These are phyloP conservation scores for Fusarium sterilihyphosum DNA, from an alignment of 2,329 filamentous ascomycete genomes.

Conservation along the genomic window DNA sequence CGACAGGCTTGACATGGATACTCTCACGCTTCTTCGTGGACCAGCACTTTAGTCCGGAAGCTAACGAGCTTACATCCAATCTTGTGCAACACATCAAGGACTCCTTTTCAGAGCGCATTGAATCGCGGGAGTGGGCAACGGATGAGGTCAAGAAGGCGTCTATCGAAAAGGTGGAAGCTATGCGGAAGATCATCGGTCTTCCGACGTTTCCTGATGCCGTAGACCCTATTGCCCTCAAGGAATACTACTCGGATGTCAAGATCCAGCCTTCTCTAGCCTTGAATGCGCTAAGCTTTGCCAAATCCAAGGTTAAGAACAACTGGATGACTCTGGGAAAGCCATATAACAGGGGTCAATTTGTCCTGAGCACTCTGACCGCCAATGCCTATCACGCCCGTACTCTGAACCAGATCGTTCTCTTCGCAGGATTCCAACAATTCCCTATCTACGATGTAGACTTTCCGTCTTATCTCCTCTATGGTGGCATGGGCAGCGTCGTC, in stretches of 20 bases:
- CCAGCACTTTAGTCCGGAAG: constrained; percentile 72
- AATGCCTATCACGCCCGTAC: constrained; percentile 73
- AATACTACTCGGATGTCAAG: constrained; percentile 65
- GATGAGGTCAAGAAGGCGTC: constrained; percentile 67
- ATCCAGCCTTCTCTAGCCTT: constrained; percentile 65
- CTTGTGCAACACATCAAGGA: constrained; percentile 77
- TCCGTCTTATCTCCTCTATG: constrained; percentile 73
- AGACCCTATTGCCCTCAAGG: constrained; percentile 63
- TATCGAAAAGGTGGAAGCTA: constrained; percentile 72
- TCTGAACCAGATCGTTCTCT: constrained; percentile 74
- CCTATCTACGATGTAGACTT: constrained; percentile 71
- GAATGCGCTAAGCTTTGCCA: constrained; percentile 64
- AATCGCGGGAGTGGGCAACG: constrained; percentile 72
- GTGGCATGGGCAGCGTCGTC: constrained; percentile 73
- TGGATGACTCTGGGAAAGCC: constrained; percentile 70
- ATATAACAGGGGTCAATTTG: constrained; percentile 68
- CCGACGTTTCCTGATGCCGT: constrained; percentile 71
- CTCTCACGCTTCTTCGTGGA: constrained; percentile 77
- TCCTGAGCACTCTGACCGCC: constrained; percentile 68
- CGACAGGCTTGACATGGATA: constrained; percentile 69
- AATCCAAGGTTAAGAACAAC: constrained; percentile 56
- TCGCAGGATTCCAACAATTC: constrained; percentile 71
- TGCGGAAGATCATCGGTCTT: constrained; percentile 75
- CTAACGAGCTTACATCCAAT: constrained; percentile 71
- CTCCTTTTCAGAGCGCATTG: constrained; percentile 69